These are phyloP conservation scores for Helianthus tuberosus DNA, from an alignment of 129 eudicot genomes.

Conservation along the genomic window DNA sequence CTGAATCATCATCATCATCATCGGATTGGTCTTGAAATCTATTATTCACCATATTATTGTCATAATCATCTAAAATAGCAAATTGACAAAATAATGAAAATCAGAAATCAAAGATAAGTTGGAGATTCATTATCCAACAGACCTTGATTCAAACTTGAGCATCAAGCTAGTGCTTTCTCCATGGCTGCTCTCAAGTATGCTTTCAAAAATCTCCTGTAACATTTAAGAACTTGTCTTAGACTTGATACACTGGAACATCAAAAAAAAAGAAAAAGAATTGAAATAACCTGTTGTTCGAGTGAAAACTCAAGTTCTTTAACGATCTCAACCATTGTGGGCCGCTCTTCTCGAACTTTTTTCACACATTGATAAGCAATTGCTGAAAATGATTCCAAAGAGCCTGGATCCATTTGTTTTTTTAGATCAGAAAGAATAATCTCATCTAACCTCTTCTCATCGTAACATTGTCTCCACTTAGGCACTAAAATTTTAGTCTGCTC, in stretches of 20 bases:
- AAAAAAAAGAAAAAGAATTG: not conserved
- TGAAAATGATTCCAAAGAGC: not conserved
- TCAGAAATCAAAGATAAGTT: too few relatives aligned
- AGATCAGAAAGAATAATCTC: slow-evolving; percentile 5
- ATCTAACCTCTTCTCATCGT: slow-evolving; percentile 11
- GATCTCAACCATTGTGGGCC: not conserved
- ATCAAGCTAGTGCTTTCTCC: not conserved
- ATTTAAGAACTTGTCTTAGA: not conserved
- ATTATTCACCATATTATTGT: not conserved
- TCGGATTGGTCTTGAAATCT: not conserved
- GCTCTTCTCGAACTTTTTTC: not conserved
- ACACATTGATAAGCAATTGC: not conserved
- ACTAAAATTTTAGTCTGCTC: not conserved
- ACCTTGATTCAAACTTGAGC: not conserved
- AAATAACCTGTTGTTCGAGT: not conserved
- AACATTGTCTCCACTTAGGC: slow-evolving; percentile 15
- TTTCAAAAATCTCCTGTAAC: not conserved
- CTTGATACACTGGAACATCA: not conserved
- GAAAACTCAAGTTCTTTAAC: not conserved
- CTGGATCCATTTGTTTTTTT: not conserved
- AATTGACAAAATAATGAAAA: too few relatives aligned
- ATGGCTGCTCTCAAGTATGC: not conserved
- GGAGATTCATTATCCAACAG: too few relatives aligned
- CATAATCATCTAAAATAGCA: not conserved
- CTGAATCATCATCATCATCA: not conserved